Evolutionary conservation across 768 basidiomycete genomes (phyloP).

Genomic region (Sporobolomyces pararoseus): DNA sequence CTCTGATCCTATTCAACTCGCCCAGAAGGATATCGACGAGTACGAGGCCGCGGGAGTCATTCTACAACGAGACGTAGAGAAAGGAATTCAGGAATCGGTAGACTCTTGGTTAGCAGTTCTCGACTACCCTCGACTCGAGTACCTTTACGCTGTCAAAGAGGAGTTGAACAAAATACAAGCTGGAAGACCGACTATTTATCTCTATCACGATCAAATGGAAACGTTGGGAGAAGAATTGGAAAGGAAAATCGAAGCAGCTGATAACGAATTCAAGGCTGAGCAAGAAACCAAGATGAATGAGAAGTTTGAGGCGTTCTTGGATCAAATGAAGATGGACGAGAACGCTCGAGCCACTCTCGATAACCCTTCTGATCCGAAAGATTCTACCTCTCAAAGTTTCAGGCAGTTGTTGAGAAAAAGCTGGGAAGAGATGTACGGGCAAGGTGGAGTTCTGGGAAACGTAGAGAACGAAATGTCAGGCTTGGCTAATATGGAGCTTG

Average conservation of each 20-base stretch:
- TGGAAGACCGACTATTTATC: background rate
- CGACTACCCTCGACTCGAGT: background rate
- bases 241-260: background rate
- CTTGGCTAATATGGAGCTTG: background rate
- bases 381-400: background rate
- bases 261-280: background rate
- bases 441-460: background rate
- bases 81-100: background rate
- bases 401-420: background rate
- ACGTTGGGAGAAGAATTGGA: background rate
- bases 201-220: background rate
- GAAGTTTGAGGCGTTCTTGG: background rate
- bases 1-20: background rate
- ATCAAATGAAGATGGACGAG: background rate
- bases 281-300: background rate
- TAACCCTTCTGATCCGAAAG: background rate
- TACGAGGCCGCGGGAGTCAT: background rate
- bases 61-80: background rate
- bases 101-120: background rate
- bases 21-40: background rate
- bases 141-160: background rate
- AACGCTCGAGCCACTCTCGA: background rate
- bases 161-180: conserved; percentile 6
- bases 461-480: background rate
- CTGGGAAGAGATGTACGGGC: conserved; percentile 7